These are phyloP conservation scores for Ophiostoma tasmaniense DNA, from an alignment of 2,329 filamentous ascomycete species.

Conservation along the genomic window DNA sequence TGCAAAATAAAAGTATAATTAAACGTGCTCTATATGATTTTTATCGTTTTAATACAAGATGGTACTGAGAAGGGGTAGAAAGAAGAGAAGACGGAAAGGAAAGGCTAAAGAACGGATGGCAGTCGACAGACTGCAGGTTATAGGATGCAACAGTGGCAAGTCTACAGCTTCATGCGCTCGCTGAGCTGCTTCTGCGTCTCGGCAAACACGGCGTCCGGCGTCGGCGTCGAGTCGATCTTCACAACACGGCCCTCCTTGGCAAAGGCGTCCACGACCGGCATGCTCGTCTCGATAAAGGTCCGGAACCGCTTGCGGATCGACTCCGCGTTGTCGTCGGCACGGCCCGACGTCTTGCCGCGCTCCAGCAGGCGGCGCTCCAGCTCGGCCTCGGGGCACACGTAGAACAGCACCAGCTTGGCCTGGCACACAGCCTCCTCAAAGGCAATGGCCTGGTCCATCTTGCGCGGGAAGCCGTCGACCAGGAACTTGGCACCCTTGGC, in stretches of 20 bases:
- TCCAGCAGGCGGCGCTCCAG: constrained; percentile 80
- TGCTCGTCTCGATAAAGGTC: constrained; percentile 89
- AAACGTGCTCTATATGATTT: neutral
- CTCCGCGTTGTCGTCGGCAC: constrained; percentile 88
- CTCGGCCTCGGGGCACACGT: constrained; percentile 81
- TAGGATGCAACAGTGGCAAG: no score
- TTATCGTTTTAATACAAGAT: neutral
- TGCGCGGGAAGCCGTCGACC: constrained; percentile 80
- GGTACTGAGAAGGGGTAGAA: neutral
- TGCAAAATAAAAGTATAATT: neutral
- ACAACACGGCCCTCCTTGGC: constrained; percentile 69
- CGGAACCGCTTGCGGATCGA: constrained; percentile 94
- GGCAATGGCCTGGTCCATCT: constrained; percentile 91
- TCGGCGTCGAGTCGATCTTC: constrained; percentile 63
- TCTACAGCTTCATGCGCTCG: constrained; percentile 41
- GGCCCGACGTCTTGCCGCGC: constrained; percentile 84
- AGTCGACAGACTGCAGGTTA: neutral
- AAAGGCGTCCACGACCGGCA: constrained; percentile 90
- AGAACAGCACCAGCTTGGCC: constrained; percentile 81
- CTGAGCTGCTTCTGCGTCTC: constrained; percentile 44
- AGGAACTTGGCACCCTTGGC: constrained; percentile 54
- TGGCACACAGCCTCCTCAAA: constrained; percentile 87
- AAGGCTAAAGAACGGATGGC: neutral
- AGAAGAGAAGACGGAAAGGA: neutral
- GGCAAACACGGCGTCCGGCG: constrained; percentile 53